Evolutionary conservation across 1,284 basidiomycete species (phyloP), one percentile per base, ranked within the genome.

Genomic region (Fomitopsis schrenkii): DNA sequence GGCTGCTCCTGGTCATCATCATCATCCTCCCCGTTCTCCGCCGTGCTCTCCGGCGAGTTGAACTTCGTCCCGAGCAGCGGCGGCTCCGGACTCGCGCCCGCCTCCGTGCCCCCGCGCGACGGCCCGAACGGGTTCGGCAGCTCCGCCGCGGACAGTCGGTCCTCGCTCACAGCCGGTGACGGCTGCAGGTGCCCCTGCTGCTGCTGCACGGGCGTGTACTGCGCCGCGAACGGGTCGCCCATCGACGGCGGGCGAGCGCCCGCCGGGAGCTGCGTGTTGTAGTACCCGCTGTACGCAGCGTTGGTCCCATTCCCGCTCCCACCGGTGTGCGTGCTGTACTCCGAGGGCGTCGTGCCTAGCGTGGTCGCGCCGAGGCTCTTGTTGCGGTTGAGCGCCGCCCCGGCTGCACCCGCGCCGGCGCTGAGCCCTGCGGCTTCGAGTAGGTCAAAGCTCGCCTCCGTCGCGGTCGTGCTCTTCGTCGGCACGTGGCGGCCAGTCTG

Each of bases 351-450:
- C 12, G 54, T 50, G 41, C 61, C 64, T 57, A 57, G 70, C 63
- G 64, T 59, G 8, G 26, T 67, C 63, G 64, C 70, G 70, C 57
- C 73, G 75, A 53, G 26, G 67, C 73, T 77, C 46, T 70, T 66
- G 57, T 71, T 74, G 55, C 77, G 67, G 17, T 65, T 60, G 22
- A 71, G 62, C 55, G 67, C 19, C 30, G 26, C 28, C 45, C 42
- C 58, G 44, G 45, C 55, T 58, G 46, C 76, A 30, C 64, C 73
- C 17, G 66, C 72, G 41, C 58, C 66, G 10, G 58, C 65, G 5
- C 58, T 60, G 53, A 72, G 61, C 3, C 70, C 70, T 0, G 71
- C 68, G 10, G 72, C 70, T 14, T 68, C 66, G 55, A 69, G 61
- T 8, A 71, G 62, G 28, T 68, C 67, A 19, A 59, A 58, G 55